Evolutionary conservation across 179 eudicot species (phyloP).

Genomic region (Beta corolliflora): DNA sequence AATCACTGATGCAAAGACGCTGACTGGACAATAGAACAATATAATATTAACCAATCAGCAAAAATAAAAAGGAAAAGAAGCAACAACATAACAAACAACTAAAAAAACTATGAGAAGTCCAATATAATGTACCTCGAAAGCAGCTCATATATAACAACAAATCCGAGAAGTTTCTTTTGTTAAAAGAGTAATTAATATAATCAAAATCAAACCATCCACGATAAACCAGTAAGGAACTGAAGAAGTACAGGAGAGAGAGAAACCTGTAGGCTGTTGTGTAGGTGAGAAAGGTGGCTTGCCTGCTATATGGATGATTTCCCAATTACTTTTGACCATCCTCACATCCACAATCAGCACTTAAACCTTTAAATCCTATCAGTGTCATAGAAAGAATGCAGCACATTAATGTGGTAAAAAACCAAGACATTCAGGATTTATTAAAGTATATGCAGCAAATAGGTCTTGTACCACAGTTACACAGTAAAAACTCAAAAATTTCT

Average conservation of each 20-base stretch:
- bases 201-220: background rate
- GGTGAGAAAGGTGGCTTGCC: slow-evolving; percentile 46
- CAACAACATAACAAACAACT: background rate
- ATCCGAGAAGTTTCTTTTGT: too few relatives aligned
- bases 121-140: background rate
- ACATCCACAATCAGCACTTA: slow-evolving; percentile 3
- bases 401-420: background rate
- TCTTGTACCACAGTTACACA: background rate
- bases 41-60: background rate
- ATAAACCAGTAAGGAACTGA: background rate
- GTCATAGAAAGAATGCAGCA: background rate
- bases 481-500: too few relatives aligned
- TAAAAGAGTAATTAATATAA: background rate
- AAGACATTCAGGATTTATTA: background rate
- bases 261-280: slow-evolving; percentile 61
- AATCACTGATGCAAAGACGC: slow-evolving; percentile 61
- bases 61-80: background rate
- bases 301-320: too few relatives aligned
- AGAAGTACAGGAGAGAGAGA: slow-evolving; percentile 8
- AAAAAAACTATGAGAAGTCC: background rate
- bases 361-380: background rate
- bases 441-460: background rate
- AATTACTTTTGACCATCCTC: too few relatives aligned
- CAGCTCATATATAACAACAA: background rate
- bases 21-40: slow-evolving; percentile 38